Evolutionary conservation across 192 early-diverging fungal species (phyloP), one percentile per base, ranked within the genome.

Genomic region (Piromyces sp.): DNA sequence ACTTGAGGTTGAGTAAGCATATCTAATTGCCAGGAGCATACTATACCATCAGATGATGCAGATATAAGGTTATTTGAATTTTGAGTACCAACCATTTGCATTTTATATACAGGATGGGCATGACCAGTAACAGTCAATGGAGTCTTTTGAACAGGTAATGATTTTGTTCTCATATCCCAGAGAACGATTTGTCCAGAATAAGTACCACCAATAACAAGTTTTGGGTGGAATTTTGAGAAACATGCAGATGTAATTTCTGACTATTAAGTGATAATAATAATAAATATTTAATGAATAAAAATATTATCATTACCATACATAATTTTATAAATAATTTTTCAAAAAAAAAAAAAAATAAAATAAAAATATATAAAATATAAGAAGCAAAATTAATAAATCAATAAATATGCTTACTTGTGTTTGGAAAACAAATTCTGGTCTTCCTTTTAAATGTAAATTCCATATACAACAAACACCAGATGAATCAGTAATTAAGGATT

Each of bases 171-270:
- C 78, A 90, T 98, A 86, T 99, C 98, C 98, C 98, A 99, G 28
- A 98, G 87, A 22, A 96, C 89, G 83, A 99, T 95, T 87, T 99
- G 98, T 30, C 98, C 98, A 33, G 96, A 97, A 85, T 97, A 98
- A 9, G 97, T 96, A 28, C 97, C 96, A 82, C 96, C 98, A 36
- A 99, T 92, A 42, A 99, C 86, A 79, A 95, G 85, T 83, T 94
- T 95, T 31, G 95, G 96, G 84, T 98, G 95, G 84, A 97, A 98
- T 29, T 94, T 92, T 26, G 96, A 95, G 82, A 98, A 98, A 29
- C 86, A 88, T 15, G 96, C 95, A 15, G 93, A 90, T 79, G 95
- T 93, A 26, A 99, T 93, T 78, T 92, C 84, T 4, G 51, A 68
- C 51, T 68, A 68, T 51, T 40, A 51, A 22, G 1, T 40, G 11